Conservation (phyloP, 352 stramenopile genomes). For the Globisporangium rhizosaccharum region DNA sequence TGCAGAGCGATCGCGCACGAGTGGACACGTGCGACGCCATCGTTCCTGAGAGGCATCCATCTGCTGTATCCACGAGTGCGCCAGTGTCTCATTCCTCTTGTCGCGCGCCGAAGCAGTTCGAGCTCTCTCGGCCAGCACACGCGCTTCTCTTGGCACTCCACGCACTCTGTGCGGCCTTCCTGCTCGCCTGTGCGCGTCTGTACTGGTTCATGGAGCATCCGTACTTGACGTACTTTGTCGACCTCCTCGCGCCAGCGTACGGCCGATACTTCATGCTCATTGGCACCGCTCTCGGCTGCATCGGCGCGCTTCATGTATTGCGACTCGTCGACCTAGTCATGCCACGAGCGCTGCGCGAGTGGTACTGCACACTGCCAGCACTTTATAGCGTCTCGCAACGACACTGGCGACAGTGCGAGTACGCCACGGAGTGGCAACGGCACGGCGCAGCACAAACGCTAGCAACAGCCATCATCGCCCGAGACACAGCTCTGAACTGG, state of each 20-base stretch:
- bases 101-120: neutral
- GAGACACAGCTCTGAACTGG: neutral
- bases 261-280: constrained; percentile 17
- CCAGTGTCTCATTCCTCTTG: no score
- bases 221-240: constrained; percentile 22
- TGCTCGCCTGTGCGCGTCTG: constrained; percentile 13
- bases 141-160: neutral
- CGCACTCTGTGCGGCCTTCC: constrained; percentile 14
- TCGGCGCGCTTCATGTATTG: constrained; percentile 7
- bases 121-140: neutral
- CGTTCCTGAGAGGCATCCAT: no score
- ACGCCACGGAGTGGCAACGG: no score
- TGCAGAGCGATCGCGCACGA: no score
- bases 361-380: no score
- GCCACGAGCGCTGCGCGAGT: neutral
- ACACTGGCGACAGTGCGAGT: no score
- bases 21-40: no score
- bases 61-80: no score
- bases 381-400: no score
- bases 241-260: constrained; percentile 19
- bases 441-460: no score
- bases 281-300: constrained; percentile 13
- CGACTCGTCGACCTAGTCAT: neutral
- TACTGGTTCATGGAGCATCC: constrained; percentile 24
- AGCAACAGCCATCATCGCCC: neutral